These are phyloP conservation scores for Populus alba DNA, from an alignment of 345 rosid species.

Conservation along the genomic window DNA sequence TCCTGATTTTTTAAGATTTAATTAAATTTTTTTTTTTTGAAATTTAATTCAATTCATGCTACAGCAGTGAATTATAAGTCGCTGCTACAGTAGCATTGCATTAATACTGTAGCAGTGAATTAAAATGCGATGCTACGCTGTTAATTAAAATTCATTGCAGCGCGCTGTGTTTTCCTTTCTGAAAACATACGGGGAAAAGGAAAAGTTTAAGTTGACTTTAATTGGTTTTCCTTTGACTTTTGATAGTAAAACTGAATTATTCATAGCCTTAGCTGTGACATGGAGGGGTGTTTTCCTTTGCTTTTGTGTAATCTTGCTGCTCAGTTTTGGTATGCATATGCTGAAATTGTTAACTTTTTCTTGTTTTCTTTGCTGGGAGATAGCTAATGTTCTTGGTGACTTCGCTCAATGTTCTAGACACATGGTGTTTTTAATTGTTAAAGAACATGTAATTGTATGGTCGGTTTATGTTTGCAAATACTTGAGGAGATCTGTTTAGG, in stretches of 20 bases:
- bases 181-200: too few relatives aligned
- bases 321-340: background rate
- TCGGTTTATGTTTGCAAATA: background rate
- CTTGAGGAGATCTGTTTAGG: background rate
- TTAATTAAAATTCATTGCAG: too few relatives aligned
- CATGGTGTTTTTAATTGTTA: background rate
- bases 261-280: background rate
- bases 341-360: background rate
- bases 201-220: too few relatives aligned
- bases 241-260: background rate
- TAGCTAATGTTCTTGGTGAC: background rate
- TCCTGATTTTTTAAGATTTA: too few relatives aligned
- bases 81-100: too few relatives aligned
- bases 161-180: too few relatives aligned
- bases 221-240: too few relatives aligned
- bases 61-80: too few relatives aligned
- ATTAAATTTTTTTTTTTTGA: too few relatives aligned
- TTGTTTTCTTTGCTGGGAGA: background rate
- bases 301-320: background rate
- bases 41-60: too few relatives aligned
- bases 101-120: too few relatives aligned
- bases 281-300: background rate
- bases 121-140: too few relatives aligned
- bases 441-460: background rate
- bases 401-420: background rate